Evolutionary conservation across 768 basidiomycete species (phyloP).

Genomic region (Lactarius tabidus): DNA sequence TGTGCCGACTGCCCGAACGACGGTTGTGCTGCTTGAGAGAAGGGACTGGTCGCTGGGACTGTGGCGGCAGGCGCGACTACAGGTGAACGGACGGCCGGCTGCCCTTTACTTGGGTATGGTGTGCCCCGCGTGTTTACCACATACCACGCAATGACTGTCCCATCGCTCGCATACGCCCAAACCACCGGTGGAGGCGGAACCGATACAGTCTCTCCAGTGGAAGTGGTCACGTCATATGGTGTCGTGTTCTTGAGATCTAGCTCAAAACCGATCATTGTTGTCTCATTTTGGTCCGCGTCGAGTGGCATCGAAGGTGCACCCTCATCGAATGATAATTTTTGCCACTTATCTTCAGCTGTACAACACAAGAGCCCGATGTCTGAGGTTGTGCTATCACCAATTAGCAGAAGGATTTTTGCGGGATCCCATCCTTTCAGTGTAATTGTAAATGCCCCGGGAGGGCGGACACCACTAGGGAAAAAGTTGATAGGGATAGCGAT

Average conservation of each 20-base stretch:
- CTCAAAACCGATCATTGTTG: constrained; percentile 59
- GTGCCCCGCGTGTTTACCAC: constrained; percentile 51
- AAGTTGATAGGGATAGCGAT: constrained; percentile 39
- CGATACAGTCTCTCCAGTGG: constrained; percentile 41
- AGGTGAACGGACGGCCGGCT: constrained; percentile 10
- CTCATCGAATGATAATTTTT: constrained; percentile 45
- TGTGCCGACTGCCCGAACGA: constrained; percentile 29
- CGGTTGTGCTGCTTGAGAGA: constrained; percentile 21
- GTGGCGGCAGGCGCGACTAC: constrained; percentile 9
- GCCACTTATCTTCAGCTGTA: constrained; percentile 38
- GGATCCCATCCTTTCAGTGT: constrained; percentile 44
- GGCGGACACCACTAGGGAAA: constrained; percentile 43
- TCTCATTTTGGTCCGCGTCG: constrained; percentile 66
- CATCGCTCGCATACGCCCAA: constrained; percentile 76
- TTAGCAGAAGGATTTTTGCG: constrained; percentile 39
- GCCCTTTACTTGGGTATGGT: constrained; percentile 54
- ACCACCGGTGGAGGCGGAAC: constrained; percentile 56
- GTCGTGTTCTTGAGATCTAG: constrained; percentile 57
- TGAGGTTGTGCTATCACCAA: constrained; percentile 49
- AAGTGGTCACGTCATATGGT: constrained; percentile 36
- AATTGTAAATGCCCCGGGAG: constrained; percentile 42
- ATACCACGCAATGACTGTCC: constrained; percentile 71
- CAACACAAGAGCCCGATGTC: constrained; percentile 47
- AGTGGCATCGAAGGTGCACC: constrained; percentile 58
- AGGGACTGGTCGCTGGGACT: constrained; percentile 2